Evolutionary conservation across 768 basidiomycete genomes (phyloP).

Genomic region (Lentinus brumalis): DNA sequence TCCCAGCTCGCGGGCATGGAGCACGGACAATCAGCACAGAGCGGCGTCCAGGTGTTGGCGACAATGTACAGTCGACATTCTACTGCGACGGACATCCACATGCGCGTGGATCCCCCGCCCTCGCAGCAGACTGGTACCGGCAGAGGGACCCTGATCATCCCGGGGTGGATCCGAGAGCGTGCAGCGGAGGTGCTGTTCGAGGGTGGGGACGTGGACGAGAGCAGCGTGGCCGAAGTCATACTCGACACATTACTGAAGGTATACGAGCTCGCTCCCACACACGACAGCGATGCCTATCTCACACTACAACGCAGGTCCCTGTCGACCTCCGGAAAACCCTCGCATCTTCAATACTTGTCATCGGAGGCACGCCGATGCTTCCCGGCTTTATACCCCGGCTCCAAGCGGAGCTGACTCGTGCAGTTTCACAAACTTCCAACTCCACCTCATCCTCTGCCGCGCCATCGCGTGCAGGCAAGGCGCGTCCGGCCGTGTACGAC

Average conservation of each 20-base stretch:
- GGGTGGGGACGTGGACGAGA: constrained; percentile 86
- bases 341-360: constrained; percentile 80
- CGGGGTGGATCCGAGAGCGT: constrained; percentile 94
- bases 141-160: constrained; percentile 77
- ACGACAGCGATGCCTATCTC: too few species aligned
- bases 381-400: constrained; percentile 92
- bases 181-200: constrained; percentile 91
- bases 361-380: constrained; percentile 88
- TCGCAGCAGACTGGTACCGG: constrained; percentile 73
- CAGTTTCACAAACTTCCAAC: constrained; percentile 49
- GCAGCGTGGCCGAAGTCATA: constrained; percentile 79
- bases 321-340: constrained; percentile 87
- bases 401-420: constrained; percentile 72
- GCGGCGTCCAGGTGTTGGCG: constrained; percentile 63
- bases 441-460: constrained; percentile 38
- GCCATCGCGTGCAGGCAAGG: constrained; percentile 39
- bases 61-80: constrained; percentile 76
- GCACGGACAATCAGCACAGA: constrained; percentile 38
- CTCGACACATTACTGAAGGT: constrained; percentile 83
- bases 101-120: constrained; percentile 67
- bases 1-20: constrained; percentile 33
- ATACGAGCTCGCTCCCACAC: background rate
- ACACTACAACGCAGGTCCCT: constrained; percentile 58
- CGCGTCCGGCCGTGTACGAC: constrained; percentile 59
- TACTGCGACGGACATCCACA: constrained; percentile 71